These are phyloP conservation scores for Talaromyces sp. DNA, from an alignment of 2,329 filamentous ascomycete genomes.

Conservation along the genomic window DNA sequence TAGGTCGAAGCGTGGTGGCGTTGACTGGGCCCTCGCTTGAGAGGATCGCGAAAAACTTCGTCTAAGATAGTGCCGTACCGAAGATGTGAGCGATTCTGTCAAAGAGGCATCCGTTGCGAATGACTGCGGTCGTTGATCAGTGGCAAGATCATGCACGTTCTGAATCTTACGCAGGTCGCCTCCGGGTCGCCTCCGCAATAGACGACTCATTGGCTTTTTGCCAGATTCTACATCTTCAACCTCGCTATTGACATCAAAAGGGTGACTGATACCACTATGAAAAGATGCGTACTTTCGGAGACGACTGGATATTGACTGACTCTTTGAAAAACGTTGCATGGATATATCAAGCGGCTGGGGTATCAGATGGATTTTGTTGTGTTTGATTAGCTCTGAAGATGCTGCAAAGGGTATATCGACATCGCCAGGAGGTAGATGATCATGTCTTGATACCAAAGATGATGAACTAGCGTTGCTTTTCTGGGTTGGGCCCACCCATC, in stretches of 20 bases:
- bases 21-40: constrained; percentile 18
- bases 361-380: not conserved
- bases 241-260: constrained; percentile 29
- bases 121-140: constrained; percentile 35
- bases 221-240: constrained; percentile 23
- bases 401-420: constrained; percentile 27
- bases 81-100: constrained; percentile 29
- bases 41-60: constrained; percentile 14
- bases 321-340: constrained; percentile 15
- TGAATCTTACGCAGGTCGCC: constrained; percentile 69
- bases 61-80: constrained; percentile 15
- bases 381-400: constrained; percentile 24
- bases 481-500: constrained; percentile 11
- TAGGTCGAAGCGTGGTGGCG: constrained; percentile 35
- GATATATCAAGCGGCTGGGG: not conserved
- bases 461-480: constrained; percentile 16
- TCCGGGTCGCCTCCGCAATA: constrained; percentile 69
- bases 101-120: constrained; percentile 37
- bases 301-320: constrained; percentile 32
- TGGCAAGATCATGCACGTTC: constrained; percentile 62
- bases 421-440: constrained; percentile 12
- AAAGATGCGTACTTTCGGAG: constrained; percentile 47
- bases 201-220: constrained; percentile 41
- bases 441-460: not conserved
- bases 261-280: constrained; percentile 40